These are phyloP conservation scores for Ploettnerulaceae sp. DNA, from an alignment of 2,329 filamentous ascomycete genomes.

Conservation along the genomic window DNA sequence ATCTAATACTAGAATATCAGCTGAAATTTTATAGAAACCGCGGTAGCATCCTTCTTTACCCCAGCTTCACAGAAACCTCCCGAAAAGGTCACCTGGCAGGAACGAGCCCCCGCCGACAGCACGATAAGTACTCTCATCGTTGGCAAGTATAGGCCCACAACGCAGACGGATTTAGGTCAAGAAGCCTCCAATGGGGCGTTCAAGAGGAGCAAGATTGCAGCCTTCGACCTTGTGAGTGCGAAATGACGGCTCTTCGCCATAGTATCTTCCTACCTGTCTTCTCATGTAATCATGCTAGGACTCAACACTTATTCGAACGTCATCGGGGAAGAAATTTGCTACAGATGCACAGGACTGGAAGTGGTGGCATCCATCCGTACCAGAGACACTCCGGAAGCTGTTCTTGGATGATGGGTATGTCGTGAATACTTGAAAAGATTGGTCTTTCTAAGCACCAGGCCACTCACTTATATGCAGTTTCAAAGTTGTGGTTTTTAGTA, in stretches of 20 bases:
- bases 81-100: constrained; percentile 66
- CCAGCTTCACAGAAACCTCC: constrained; percentile 80
- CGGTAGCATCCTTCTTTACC: constrained; percentile 82
- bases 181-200: constrained; percentile 10
- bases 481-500: constrained; percentile 74
- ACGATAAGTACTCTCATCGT: constrained; percentile 61
- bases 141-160: constrained; percentile 59
- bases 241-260: background rate
- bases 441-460: background rate
- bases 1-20: background rate
- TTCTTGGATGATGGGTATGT: constrained; percentile 60
- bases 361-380: constrained; percentile 81
- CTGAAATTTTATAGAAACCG: constrained; percentile 47
- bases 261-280: background rate
- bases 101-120: constrained; percentile 51
- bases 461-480: constrained; percentile 47
- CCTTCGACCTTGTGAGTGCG: constrained; percentile 58
- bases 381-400: constrained; percentile 60
- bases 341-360: constrained; percentile 77
- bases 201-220: constrained; percentile 58
- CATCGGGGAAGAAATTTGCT: constrained; percentile 75
- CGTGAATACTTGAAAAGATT: background rate
- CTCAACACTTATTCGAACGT: constrained; percentile 76
- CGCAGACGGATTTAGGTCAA: constrained; percentile 36
- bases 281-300: constrained; percentile 50